These are phyloP conservation scores for Paramecium octaurelia DNA, from an alignment of 73 alveolate genomes.

Conservation along the genomic window DNA sequence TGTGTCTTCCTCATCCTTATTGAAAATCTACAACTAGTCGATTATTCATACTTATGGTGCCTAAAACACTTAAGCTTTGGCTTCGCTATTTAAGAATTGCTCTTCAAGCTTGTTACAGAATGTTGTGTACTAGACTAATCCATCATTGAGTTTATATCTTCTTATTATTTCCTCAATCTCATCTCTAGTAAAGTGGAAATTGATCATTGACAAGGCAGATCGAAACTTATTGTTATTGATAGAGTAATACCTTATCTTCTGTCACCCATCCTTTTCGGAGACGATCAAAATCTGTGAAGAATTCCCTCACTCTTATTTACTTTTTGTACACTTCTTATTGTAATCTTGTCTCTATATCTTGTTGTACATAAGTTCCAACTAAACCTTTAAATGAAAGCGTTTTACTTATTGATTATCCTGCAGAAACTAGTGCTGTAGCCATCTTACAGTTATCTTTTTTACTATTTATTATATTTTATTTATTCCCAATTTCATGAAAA, in stretches of 20 bases:
- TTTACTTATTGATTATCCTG: conserved; percentile 31
- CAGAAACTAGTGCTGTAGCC: conserved; percentile 33
- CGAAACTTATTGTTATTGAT: conserved; percentile 59
- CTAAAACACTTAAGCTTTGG: conserved; percentile 51
- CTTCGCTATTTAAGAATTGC: conserved; percentile 62
- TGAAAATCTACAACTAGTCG: conserved; percentile 57
- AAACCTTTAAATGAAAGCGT: background rate
- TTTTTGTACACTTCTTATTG: conserved; percentile 77
- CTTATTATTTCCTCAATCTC: conserved; percentile 66
- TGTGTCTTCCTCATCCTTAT: conserved; percentile 63
- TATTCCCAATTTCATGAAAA: background rate
- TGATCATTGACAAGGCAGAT: conserved; percentile 70
- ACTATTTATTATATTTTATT: background rate
- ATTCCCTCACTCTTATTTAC: conserved; percentile 83
- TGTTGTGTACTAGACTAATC: conserved; percentile 65
- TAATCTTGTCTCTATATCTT: conserved; percentile 60
- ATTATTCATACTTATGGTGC: conserved; percentile 60
- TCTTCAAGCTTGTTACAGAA: conserved; percentile 71
- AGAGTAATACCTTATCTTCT: conserved; percentile 67
- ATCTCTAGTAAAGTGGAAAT: conserved; percentile 66
- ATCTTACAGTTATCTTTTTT: conserved; percentile 27
- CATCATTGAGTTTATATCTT: conserved; percentile 65
- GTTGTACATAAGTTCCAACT: conserved; percentile 32
- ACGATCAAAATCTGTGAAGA: conserved; percentile 88
- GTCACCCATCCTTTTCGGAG: conserved; percentile 90